Evolutionary conservation across 345 rosid species (phyloP), one percentile per base, ranked within the genome.

Genomic region (Geranium rotundifolium): DNA sequence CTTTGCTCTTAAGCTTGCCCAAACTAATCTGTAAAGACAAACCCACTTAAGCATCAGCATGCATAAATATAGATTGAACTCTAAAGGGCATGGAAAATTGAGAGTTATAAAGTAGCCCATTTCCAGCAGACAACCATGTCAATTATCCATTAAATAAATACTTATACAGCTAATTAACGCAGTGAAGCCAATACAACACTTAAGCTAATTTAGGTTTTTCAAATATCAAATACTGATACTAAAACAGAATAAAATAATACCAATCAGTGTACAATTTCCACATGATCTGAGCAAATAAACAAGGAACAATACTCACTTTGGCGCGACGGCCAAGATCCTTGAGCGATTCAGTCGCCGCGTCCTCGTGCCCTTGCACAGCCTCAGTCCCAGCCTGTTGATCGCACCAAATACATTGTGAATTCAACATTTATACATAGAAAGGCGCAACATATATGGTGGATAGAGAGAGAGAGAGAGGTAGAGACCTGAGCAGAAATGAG

Each of bases 271-370:
- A 58, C n/a, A 50, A 46, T 46, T 46, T 10, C 23, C 4, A 65
- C 18, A 7, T 15, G 55, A 2, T 50, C 23, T 57, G 20, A 57
- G 2, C 4, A n/a, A 56, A 3, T 58, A 19, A 13, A 7, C 6
- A 2, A 15, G 20, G 34, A 23, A 46, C 19, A 19, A 9, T 52
- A 65, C 77, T 70, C 63, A 90, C 99, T 88, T 88, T 82, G 71
- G 96, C 91, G 54, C 95, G 96, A 63, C 99, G 99, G 63, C 99
- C 97, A 8, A 95, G 86, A 79, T 85, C 87, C 68, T 75, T 80
- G 59, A 61, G 76, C 60, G 75, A 65, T 19, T 61, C 78, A 65
- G 57, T 73, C 52, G 52, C 52, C 52, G 52, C 52, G 12, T 46
- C 52, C 1, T 79, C 74, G 57, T 77, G 88, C 39, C 80, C 82